Evolutionary conservation across 2,329 filamentous ascomycete genomes (phyloP).

Genomic region (Triangularia setosa): DNA sequence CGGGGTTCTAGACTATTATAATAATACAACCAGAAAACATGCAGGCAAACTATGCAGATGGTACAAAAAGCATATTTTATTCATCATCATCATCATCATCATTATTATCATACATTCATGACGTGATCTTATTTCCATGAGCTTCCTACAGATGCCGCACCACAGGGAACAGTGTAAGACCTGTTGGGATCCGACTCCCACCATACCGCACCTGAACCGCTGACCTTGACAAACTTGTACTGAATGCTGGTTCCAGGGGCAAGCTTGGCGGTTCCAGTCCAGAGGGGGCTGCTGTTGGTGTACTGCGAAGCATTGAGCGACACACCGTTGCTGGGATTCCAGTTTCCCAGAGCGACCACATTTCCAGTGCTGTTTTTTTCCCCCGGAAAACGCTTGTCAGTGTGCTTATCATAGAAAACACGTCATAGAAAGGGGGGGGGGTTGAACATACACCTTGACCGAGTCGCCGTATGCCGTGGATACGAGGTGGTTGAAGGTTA

Average conservation of each 20-base stretch:
- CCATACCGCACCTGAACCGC: slow-evolving; percentile 40
- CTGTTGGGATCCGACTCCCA: slow-evolving; percentile 51
- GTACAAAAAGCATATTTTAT: background rate
- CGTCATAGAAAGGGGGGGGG: background rate
- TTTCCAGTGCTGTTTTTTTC: slow-evolving; percentile 23
- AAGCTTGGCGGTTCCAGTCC: slow-evolving; percentile 45
- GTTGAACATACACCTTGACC: slow-evolving; percentile 26
- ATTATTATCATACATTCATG: background rate
- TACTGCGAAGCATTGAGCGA: slow-evolving; percentile 47
- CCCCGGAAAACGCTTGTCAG: background rate
- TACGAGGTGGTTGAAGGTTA: slow-evolving; percentile 29
- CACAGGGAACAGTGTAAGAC: slow-evolving; percentile 28
- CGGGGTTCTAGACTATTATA: too few relatives aligned
- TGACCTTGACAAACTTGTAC: slow-evolving; percentile 55
- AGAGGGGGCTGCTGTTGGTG: slow-evolving; percentile 46
- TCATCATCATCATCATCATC: background rate
- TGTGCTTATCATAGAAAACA: background rate
- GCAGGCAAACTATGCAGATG: background rate
- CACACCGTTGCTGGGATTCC: slow-evolving; percentile 44
- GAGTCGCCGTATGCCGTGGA: slow-evolving; percentile 25
- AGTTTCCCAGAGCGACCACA: slow-evolving; percentile 42
- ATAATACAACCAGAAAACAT: background rate
- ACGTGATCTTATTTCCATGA: slow-evolving; percentile 23
- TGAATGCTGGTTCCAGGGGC: slow-evolving; percentile 43
- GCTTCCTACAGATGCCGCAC: slow-evolving; percentile 22